These are phyloP conservation scores for Backusella mclennaniae DNA, from an alignment of 192 early-diverging fungal genomes.

Conservation along the genomic window DNA sequence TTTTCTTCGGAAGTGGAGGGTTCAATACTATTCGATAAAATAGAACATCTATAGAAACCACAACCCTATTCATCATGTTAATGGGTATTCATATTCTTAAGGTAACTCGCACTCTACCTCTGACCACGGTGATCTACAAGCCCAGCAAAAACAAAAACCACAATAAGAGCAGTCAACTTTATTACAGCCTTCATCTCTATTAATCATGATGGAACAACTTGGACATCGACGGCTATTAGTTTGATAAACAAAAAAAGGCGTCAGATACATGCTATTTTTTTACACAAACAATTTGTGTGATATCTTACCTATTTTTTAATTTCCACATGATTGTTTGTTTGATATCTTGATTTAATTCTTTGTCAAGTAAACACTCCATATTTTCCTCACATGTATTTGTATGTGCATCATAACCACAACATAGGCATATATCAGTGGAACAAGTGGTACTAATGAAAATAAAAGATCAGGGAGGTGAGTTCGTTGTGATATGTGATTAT, in stretches of 20 bases:
- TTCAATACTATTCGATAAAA: background rate
- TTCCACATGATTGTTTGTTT: conserved; percentile 30
- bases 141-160: conserved; percentile 65
- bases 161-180: conserved; percentile 67
- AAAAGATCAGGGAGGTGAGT: conserved; percentile 3
- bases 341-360: background rate
- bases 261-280: background rate
- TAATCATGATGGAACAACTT: conserved; percentile 61
- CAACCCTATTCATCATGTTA: conserved; percentile 34
- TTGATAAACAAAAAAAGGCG: background rate
- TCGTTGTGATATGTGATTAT: background rate
- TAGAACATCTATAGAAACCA: conserved; percentile 49
- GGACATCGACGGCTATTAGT: conserved; percentile 52
- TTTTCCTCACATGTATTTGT: conserved; percentile 38
- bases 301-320: conserved; percentile 38
- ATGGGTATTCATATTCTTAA: background rate
- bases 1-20: background rate
- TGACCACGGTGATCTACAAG: conserved; percentile 55
- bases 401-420: conserved; percentile 49
- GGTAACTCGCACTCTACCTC: conserved; percentile 28
- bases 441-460: conserved; percentile 34
- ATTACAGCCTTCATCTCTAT: conserved; percentile 68
- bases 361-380: conserved; percentile 38
- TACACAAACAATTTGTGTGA: background rate
- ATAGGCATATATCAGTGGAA: conserved; percentile 42